Conservation (phyloP, 208 protist genomes). For the Dictyostelium gargantuum region DNA sequence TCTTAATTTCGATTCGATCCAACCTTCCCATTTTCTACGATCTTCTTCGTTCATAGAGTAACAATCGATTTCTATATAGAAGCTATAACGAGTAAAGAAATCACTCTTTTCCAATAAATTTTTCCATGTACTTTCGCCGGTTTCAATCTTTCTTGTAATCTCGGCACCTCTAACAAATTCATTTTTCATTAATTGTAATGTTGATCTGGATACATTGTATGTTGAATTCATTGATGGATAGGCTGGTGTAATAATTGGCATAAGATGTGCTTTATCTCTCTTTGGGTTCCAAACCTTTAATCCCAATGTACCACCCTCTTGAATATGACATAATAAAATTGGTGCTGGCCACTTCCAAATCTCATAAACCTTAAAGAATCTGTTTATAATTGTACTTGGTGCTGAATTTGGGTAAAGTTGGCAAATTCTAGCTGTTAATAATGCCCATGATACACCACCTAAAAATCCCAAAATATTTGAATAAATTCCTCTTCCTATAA, state of each 20-base stretch:
- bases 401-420: slow-evolving; percentile 97
- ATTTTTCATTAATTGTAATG: slow-evolving; percentile 92
- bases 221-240: slow-evolving; percentile 98
- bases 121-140: slow-evolving; percentile 50
- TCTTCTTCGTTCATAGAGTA: slow-evolving; percentile 61
- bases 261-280: slow-evolving; percentile 92
- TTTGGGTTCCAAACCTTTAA: slow-evolving; percentile 83
- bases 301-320: slow-evolving; percentile 58
- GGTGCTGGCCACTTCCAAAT: slow-evolving; percentile 83
- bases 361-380: slow-evolving; percentile 92
- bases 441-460: slow-evolving; percentile 97
- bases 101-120: slow-evolving; percentile 76
- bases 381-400: slow-evolving; percentile 90
- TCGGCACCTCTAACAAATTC: slow-evolving; percentile 93
- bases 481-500: slow-evolving; percentile 92
- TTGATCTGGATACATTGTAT: slow-evolving; percentile 96
- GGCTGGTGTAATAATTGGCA: slow-evolving; percentile 98
- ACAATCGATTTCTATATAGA: slow-evolving; percentile 75
- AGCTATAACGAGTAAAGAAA: slow-evolving; percentile 79
- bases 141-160: slow-evolving; percentile 66
- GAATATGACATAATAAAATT: slow-evolving; percentile 77
- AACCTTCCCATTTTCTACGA: slow-evolving; percentile 76
- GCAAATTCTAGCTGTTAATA: slow-evolving; percentile 95
- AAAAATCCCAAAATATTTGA: slow-evolving; percentile 97
- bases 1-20: slow-evolving; percentile 78